Evolutionary conservation across 2,329 filamentous ascomycete genomes (phyloP), one percentile per base, ranked within the genome.

Genomic region (Davidsoniella virescens): DNA sequence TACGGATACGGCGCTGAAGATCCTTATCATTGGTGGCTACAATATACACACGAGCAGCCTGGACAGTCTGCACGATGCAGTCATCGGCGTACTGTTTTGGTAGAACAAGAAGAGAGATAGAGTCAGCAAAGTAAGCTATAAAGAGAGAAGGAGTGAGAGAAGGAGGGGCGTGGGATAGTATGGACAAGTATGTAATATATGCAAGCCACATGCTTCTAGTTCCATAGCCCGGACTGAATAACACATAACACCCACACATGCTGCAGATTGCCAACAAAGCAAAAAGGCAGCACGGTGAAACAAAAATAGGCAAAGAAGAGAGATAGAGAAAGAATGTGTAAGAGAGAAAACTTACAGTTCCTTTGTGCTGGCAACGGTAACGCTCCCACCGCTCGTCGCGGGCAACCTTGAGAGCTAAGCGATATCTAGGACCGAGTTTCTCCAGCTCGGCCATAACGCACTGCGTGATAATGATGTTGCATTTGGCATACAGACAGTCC

Each of bases 401-500:
- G 0, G 92, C 92, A 49, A 95, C 87, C 12, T 83, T 72, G 51
- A 94, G 65, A 1, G 90, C 88, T 50, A 96, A 78, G 6, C 88
- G 71, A 67, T 94, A 98, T 62, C 92, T 92, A 2, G 78, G 77
- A 0, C 90, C 88, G 8, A 95, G 72, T 63, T 94, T 94, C 62
- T 94, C 87, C 56, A 95, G 66, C 64, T 94, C 87, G 50, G 80
- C 82, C 75, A 88, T 81, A 57, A 81, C 80, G 68, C 84, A 73
- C 53, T 61, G 70, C 2, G 87, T 94, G 57, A 96, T 87, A 56
- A 92, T 82, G 16, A 87, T 87, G 18, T 80, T 86, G 63, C 85
- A 92, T 60, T 93, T 93, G 16, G 90, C 90, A 63, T 88, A 94
- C 4, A 98, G 73, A 49, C 85, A 84, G 64, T 95, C 87, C 86